Evolutionary conservation across 1,284 basidiomycete genomes (phyloP).

Genomic region (Ceratobasidium sp.): DNA sequence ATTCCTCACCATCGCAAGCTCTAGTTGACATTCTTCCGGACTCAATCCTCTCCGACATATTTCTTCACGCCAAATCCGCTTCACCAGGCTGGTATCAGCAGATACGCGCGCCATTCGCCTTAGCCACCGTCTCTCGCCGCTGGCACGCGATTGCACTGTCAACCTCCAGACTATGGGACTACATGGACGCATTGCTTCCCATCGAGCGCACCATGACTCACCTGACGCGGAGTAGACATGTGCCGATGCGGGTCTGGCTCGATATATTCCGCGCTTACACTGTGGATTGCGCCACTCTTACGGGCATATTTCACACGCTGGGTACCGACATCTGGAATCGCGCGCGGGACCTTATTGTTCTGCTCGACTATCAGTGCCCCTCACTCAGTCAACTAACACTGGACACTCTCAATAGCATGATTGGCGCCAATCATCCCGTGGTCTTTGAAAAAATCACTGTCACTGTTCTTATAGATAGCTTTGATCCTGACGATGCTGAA

Average conservation of each 20-base stretch:
- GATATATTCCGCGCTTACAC: too few species aligned
- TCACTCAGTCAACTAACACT: not conserved
- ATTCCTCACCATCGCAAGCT: too few species aligned
- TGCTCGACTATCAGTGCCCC: not conserved
- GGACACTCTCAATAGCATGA: not conserved
- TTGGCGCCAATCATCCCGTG: not conserved
- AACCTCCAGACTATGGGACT: not conserved
- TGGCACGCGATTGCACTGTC: not conserved
- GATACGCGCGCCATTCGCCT: not conserved
- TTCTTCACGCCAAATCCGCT: not conserved
- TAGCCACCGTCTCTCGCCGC: not conserved
- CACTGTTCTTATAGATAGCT: too few species aligned
- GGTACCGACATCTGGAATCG: not conserved
- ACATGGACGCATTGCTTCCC: not conserved
- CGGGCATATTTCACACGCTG: not conserved
- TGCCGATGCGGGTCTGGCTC: not conserved
- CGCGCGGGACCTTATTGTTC: not conserved
- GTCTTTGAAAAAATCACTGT: too few species aligned
- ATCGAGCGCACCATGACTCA: not conserved
- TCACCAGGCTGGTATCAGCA: too few species aligned
- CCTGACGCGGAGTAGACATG: not conserved
- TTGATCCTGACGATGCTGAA: too few species aligned
- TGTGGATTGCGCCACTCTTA: too few species aligned
- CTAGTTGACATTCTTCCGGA: not conserved
- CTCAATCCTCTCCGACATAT: not conserved